A percentile compares a stretch with the other conserved stretches of the same genome.
Evolutionary conservation across 768 basidiomycete species (phyloP).

Genomic region (Mrakia blollopis): DNA sequence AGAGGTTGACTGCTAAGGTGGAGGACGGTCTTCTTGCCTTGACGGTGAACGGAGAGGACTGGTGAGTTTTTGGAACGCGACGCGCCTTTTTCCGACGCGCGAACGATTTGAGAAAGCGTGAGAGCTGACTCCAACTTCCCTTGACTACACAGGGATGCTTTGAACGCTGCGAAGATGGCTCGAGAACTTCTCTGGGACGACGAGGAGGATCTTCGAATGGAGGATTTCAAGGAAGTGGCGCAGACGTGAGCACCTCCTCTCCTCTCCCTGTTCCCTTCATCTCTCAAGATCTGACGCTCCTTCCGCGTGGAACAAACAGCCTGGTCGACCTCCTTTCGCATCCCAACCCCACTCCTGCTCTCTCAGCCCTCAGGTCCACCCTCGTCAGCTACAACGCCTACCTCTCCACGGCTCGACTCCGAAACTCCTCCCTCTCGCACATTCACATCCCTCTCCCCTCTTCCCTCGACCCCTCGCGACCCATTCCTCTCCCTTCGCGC

Average conservation of each 20-base stretch:
- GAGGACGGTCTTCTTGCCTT: slow-evolving; percentile 64
- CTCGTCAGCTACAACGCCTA: slow-evolving; percentile 86
- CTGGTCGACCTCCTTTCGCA: slow-evolving; percentile 83
- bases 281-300: not conserved
- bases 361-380: slow-evolving; percentile 59
- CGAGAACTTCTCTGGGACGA: slow-evolving; percentile 87
- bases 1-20: slow-evolving; percentile 71
- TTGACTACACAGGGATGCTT: slow-evolving; percentile 63
- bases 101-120: too few relatives aligned
- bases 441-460: slow-evolving; percentile 71
- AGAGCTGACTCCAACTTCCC: too few relatives aligned
- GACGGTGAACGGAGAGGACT: slow-evolving; percentile 89
- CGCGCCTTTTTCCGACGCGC: not conserved
- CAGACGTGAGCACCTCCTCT: slow-evolving; percentile 65
- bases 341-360: slow-evolving; percentile 51
- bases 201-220: slow-evolving; percentile 67
- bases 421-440: slow-evolving; percentile 70
- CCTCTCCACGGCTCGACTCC: slow-evolving; percentile 70
- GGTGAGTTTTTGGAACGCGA: slow-evolving; percentile 48
- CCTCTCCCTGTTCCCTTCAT: too few relatives aligned
- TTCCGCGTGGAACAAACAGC: slow-evolving; percentile 46
- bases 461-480: slow-evolving; percentile 69
- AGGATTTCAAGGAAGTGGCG: slow-evolving; percentile 74
- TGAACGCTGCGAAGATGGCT: slow-evolving; percentile 87
- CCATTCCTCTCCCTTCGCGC: slow-evolving; percentile 74